These are phyloP conservation scores for Alternaria brassicae DNA, from an alignment of 2,329 filamentous ascomycete genomes.

Conservation along the genomic window DNA sequence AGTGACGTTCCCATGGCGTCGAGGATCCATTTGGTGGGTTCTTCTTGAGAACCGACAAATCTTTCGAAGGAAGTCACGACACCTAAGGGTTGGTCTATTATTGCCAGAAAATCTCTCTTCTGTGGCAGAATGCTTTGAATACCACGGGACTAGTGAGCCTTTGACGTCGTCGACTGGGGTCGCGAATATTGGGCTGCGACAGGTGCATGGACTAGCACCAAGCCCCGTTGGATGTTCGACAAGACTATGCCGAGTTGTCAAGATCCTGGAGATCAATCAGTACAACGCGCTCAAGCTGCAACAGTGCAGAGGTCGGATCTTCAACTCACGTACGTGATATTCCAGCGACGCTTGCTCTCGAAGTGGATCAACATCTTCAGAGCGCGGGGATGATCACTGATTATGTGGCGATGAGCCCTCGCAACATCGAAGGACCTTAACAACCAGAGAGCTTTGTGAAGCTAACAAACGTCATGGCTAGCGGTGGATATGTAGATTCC, in stretches of 20 bases:
- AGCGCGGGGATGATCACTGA: constrained; percentile 5
- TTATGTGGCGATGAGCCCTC: constrained; percentile 5
- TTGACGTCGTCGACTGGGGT: neutral
- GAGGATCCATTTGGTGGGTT: constrained; percentile 4
- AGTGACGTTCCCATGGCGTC: neutral
- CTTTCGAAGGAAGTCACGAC: constrained; percentile 3
- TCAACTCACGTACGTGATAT: constrained; percentile 17
- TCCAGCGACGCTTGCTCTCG: constrained; percentile 12
- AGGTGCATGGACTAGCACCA: neutral
- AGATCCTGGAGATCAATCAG: constrained; percentile 7
- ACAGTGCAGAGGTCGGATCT: neutral
- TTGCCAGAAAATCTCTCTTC: neutral
- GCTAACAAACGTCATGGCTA: neutral
- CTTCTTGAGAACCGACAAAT: neutral
- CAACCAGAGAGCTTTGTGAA: neutral
- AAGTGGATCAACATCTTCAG: constrained; percentile 18
- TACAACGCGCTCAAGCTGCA: neutral
- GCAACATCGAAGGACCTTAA: constrained; percentile 21
- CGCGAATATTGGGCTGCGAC: neutral
- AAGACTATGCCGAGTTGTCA: neutral
- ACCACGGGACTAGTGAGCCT: neutral
- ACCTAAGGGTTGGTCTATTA: neutral
- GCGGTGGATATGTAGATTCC: neutral
- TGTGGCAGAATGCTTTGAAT: neutral
- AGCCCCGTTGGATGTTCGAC: neutral